Evolutionary conservation across 257 asterid genomes (phyloP), one percentile per base, ranked within the genome.

Genomic region (Rhazya stricta): DNA sequence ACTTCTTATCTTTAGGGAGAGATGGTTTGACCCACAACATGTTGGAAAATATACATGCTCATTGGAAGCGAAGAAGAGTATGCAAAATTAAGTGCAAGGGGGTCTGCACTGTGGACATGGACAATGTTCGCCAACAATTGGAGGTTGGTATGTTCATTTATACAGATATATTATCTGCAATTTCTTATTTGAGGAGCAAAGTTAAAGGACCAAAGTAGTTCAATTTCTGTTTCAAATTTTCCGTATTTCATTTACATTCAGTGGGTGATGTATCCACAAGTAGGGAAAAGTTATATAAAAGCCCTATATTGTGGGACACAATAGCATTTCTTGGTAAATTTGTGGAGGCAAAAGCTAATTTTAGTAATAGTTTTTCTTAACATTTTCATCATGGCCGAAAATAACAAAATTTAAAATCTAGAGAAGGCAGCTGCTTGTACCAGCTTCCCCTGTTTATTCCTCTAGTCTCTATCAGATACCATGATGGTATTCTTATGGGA

Each of bases 41-140:
- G 97, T 78, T 92, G 90, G 99, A 94, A 50, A 94, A 94, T 63
- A 85, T 92, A 75, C 97, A 94, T 75, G 97, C 95, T 71, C 99
- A 67, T 67, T 94, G 99, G 98, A 94, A 94, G 84, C 87, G 98
- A 45, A 77, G 89, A 77, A 83, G 97, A 82, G 96, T 90, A 69
- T 92, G 97, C 87, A 94, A 90, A 79, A 90, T 94, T 76, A 94
- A 88, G 81, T 94, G 97, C 95, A 88, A 86, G 83, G 99, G 99
- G 19, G 99, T 92, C 61, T 94, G 97, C 85, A 94, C 97, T 3
- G 98, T 89, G 53, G 97, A 94, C 85, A 90, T 92, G 95, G 86
- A 86, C 56, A 94, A 94, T 81, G 96, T 92, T 32, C 79, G 89
- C 76, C 76, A 77, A 62, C 96, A 92, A 69, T 87, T 94, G 87